Conservation (phyloP, 2,329 filamentous ascomycete genomes). For the Pseudogymnoascus pannorum region DNA sequence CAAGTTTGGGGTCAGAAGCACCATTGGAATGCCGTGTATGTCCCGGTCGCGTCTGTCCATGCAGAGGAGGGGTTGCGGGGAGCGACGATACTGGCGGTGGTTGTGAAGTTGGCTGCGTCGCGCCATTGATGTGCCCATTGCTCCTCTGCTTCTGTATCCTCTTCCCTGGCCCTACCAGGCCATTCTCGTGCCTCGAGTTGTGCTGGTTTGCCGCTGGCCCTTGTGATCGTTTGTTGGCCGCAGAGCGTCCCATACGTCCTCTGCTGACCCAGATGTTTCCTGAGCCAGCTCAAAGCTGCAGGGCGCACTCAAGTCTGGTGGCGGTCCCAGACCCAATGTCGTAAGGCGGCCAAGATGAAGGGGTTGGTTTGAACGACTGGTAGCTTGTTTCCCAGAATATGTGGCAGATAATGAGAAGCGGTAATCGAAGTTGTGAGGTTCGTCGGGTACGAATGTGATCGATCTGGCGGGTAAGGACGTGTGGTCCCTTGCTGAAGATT, state of each 20-base stretch:
- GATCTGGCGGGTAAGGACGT: not conserved
- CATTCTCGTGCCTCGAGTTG: conserved; percentile 79
- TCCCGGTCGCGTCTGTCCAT: conserved; percentile 23
- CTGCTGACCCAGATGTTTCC: conserved; percentile 30
- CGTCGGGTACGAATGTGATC: not conserved
- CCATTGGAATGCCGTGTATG: conserved; percentile 19
- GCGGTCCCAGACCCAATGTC: conserved; percentile 6
- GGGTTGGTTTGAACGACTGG: not conserved
- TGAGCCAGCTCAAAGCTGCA: conserved; percentile 25
- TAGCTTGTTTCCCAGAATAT: not conserved
- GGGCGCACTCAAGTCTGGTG: conserved; percentile 7
- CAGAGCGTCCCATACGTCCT: conserved; percentile 30
- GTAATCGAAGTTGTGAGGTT: not conserved
- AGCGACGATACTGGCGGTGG: conserved; percentile 34
- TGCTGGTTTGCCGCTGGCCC: conserved; percentile 53
- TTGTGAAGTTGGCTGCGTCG: conserved; percentile 32
- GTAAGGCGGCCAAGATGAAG: conserved; percentile 3
- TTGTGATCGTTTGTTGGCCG: conserved; percentile 29
- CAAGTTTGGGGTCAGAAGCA: conserved; percentile 24
- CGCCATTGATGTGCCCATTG: conserved; percentile 46
- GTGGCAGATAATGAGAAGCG: not conserved
- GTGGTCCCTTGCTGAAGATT: conserved; percentile 3
- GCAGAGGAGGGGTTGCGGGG: conserved; percentile 33
- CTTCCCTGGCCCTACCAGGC: conserved; percentile 71
- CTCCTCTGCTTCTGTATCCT: conserved; percentile 48